phyloP scores from a whole-genome alignment of 148 eudicot species.

The Rhododendron williamsianum region DNA sequence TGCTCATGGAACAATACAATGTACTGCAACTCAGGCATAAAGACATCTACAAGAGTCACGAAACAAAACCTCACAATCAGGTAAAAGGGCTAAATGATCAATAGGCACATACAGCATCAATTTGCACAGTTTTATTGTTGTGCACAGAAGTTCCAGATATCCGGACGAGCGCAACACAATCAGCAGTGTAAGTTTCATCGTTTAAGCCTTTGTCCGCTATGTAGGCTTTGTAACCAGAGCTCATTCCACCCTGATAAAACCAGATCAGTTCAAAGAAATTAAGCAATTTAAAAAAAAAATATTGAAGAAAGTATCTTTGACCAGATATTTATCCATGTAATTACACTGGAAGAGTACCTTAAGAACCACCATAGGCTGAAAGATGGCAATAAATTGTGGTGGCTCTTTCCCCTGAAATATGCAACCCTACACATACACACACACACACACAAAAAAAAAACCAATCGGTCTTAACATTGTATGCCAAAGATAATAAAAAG shows the following conservation, averaged over 20 bases:
- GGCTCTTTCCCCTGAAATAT: slow-evolving; percentile 94
- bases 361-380: slow-evolving; percentile 93
- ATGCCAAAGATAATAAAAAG: neutral
- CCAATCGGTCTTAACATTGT: neutral
- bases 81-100: neutral
- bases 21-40: neutral
- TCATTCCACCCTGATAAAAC: slow-evolving; percentile 72
- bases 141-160: slow-evolving; percentile 84
- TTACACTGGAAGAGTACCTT: slow-evolving; percentile 50
- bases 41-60: neutral
- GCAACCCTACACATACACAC: slow-evolving; percentile 52
- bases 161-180: slow-evolving; percentile 68
- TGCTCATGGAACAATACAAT: neutral
- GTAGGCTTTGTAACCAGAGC: slow-evolving; percentile 79
- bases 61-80: neutral
- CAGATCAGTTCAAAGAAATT: slow-evolving; percentile 9
- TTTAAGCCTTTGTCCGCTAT: slow-evolving; percentile 73
- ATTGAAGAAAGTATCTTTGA: slow-evolving; percentile 4
- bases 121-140: slow-evolving; percentile 83
- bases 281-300: slow-evolving; percentile 2
- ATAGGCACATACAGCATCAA: slow-evolving; percentile 63
- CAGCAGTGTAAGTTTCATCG: slow-evolving; percentile 84
- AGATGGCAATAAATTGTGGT: slow-evolving; percentile 85
- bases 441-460: neutral
- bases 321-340: neutral